phyloP scores from a whole-genome alignment of 192 early-diverging fungal species.

The Podila epigama region DNA sequence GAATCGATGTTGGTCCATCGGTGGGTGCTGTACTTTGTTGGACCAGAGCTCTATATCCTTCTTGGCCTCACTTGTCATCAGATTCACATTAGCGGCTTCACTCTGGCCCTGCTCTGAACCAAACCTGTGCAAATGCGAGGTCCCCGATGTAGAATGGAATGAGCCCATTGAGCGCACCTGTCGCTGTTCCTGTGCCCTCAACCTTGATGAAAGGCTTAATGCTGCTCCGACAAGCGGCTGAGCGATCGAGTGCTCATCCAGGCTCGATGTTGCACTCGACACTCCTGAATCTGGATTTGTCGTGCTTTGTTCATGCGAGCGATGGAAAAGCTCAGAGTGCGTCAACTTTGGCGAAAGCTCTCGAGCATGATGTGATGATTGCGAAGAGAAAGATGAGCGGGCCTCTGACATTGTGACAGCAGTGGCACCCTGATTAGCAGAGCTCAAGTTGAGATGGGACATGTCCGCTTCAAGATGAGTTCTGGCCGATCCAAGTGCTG shows the following conservation, averaged over 20 bases:
- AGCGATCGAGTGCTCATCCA: background rate
- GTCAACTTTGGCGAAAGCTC: background rate
- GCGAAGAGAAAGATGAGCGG: background rate
- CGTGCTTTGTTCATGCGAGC: background rate
- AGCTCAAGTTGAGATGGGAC: background rate
- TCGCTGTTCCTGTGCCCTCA: background rate
- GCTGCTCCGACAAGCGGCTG: background rate
- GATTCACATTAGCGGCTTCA: background rate
- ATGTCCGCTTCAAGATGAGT: background rate
- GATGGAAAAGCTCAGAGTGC: background rate
- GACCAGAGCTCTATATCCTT: conserved; percentile 19
- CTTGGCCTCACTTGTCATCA: conserved; percentile 17
- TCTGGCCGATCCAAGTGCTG: background rate
- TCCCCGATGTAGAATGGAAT: no score
- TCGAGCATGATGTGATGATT: no score
- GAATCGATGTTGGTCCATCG: background rate
- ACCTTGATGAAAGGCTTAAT: background rate
- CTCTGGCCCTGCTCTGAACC: background rate
- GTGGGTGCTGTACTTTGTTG: background rate
- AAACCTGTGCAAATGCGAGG: conserved; percentile 6
- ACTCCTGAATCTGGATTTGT: background rate
- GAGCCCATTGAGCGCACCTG: conserved; percentile 7
- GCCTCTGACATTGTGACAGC: background rate
- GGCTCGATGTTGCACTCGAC: background rate
- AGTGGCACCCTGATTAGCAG: background rate